These are phyloP conservation scores for Rhododendron mucronatum DNA, from an alignment of 148 eudicot species.

Conservation along the genomic window DNA sequence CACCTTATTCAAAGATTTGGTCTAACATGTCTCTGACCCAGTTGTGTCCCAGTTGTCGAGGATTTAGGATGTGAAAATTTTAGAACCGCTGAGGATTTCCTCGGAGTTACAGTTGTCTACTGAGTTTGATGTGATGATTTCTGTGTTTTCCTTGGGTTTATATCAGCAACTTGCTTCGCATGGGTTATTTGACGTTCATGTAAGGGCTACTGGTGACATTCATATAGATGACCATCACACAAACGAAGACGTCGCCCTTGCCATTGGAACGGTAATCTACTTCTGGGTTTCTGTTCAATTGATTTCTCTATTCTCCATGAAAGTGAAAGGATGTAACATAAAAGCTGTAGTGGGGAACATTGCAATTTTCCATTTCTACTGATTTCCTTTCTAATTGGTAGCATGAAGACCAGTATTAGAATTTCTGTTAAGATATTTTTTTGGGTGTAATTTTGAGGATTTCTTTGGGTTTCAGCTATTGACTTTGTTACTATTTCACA, in stretches of 20 bases:
- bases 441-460: background rate
- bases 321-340: background rate
- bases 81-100: background rate
- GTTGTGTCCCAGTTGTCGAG: background rate
- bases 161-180: constrained; percentile 94
- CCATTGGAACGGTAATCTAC: constrained; percentile 80
- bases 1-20: background rate
- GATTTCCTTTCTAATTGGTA: background rate
- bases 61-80: background rate
- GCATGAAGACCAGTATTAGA: background rate
- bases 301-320: background rate
- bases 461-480: background rate
- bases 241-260: constrained; percentile 95
- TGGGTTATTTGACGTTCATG: constrained; percentile 90
- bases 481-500: background rate
- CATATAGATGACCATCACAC: constrained; percentile 99
- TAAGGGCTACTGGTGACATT: constrained; percentile 87
- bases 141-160: constrained; percentile 5
- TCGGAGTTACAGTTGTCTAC: no score
- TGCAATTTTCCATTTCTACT: background rate
- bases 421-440: background rate
- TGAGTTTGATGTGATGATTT: background rate
- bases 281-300: background rate
- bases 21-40: background rate
- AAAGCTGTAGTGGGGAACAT: background rate